Evolutionary conservation across 108 stramenopile genomes (phyloP), one percentile per base, ranked within the genome.

Genomic region (Cyclostephanos tholiformis): DNA sequence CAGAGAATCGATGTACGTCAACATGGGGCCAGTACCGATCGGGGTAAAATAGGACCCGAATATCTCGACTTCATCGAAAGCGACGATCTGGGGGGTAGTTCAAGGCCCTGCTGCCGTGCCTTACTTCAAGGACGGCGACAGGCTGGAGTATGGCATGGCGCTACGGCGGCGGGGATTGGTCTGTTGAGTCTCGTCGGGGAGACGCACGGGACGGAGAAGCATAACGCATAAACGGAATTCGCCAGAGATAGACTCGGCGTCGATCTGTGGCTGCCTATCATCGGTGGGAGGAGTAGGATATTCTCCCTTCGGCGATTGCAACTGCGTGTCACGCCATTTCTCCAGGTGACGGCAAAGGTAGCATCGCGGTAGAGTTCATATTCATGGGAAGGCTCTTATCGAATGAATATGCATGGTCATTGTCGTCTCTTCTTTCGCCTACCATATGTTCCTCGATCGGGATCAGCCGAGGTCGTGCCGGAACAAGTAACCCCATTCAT

Each of bases 81-180:
- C 44, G 97, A 99, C 68, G 90, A 89, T 25, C 90, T 91, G n/a
- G 91, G n/a, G 91, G 91, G 60, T 98, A 87, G 68, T 98, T 95
- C 72, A 93, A 94, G 10, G 74, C 90, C 1, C 63, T 97, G 43
- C 66, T 97, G 44, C 86, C 86, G 56, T 86, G 80, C 68, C n/a
- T 89, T 69, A 78, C 50, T 79, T 98, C 17, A 89, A 87, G 46
- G 89, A 95, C 26, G 96, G 89, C n/a, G 70, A 61, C 5, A 66
- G 75, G 22, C 68, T 97, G 44, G 76, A 86, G 9, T 98, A 97
- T 69, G 96, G 96, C 6, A 77, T 97, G 50, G 77, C 91, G 41
- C 93, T 97, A 29, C 97, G 97, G 97, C 97, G 8, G 96, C 95
- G n/a, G 97, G 97, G 0, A 97, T 96, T 77, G 97, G 97, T 19